Evolutionary conservation across 179 eudicot species (phyloP), one percentile per base, ranked within the genome.

Genomic region (Beta lomatogona): DNA sequence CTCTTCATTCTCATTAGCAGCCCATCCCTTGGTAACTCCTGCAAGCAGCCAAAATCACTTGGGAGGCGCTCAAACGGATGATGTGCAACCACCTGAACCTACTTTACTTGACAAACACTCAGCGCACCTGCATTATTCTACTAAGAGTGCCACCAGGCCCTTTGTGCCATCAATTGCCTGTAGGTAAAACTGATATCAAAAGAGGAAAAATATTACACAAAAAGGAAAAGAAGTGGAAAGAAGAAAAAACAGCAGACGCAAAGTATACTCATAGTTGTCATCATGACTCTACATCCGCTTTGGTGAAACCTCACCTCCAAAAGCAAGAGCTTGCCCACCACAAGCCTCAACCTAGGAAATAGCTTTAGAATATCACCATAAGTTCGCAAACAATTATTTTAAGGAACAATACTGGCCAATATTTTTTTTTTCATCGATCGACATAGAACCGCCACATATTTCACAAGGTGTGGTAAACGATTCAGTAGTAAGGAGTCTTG

Each of bases 231-330:
- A 28, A 57, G 46, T 25, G 10, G 41, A 57, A 57, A 25, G 65
- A 41, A 67, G 12, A 45, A 50, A 73, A 46, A 1, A 25, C 3
- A 57, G 13, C 31, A 73, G 36, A n/a, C 61, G 48, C 16, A 22
- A 80, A 86, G 68, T 80, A 67, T 14, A 55, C 85, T 91, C 85
- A 96, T 98, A 78, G 98, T 87, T 89, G 92, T 96, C 64, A 96
- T 90, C 98, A 96, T 94, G 80, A 80, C 72, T 93, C 97, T 58
- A 94, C 99, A 80, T 94, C 99, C 66, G 86, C 91, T 90, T 96
- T 89, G 94, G 93, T 12, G 99, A 93, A 60, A 96, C 96, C 83
- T 96, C 99, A 59, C 97, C 99, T 71, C 97, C 95, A 87, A 94
- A 96, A 36, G 93, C 83, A 85, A 96, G 86, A 77, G 98, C 94